These are phyloP conservation scores for Ophiocordyceps polyrhachis-furcata DNA, from an alignment of 2,329 filamentous ascomycete genomes.

Conservation along the genomic window DNA sequence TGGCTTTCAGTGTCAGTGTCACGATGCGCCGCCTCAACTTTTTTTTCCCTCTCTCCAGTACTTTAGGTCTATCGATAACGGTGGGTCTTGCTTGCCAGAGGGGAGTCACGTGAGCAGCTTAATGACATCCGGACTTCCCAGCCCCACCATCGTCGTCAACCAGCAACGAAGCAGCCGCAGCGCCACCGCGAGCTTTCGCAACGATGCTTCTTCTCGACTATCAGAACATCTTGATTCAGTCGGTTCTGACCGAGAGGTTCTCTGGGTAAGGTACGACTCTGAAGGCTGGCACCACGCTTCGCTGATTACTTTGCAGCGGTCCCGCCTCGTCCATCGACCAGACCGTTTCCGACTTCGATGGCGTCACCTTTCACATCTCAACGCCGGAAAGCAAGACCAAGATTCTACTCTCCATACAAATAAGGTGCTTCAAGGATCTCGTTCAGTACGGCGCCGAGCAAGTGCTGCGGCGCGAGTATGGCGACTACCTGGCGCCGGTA, in stretches of 20 bases:
- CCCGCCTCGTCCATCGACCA: slow-evolving; percentile 84
- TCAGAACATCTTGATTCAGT: slow-evolving; percentile 95
- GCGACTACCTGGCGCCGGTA: slow-evolving; percentile 68
- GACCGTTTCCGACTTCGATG: slow-evolving; percentile 96
- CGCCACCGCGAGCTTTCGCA: slow-evolving; percentile 10
- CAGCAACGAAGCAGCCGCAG: slow-evolving; percentile 7
- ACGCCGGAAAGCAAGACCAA: slow-evolving; percentile 87
- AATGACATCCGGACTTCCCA: slow-evolving; percentile 9
- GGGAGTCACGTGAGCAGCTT: not conserved
- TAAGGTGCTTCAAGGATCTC: slow-evolving; percentile 88
- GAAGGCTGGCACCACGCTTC: not conserved
- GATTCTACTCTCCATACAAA: slow-evolving; percentile 84
- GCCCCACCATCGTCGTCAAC: slow-evolving; percentile 23
- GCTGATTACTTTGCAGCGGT: slow-evolving; percentile 40
- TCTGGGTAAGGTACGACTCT: slow-evolving; percentile 40
- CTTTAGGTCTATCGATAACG: not conserved
- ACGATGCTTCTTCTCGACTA: slow-evolving; percentile 92
- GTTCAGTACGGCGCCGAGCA: slow-evolving; percentile 83
- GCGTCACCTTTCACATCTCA: slow-evolving; percentile 95
- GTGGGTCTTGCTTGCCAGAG: not conserved
- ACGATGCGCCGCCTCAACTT: slow-evolving; percentile 13
- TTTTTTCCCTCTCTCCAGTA: slow-evolving; percentile 9
- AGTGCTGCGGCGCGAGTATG: slow-evolving; percentile 88
- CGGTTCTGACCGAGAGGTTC: slow-evolving; percentile 87
- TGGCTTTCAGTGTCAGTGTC: not conserved